Conservation (phyloP, 2,329 filamentous ascomycete species). For the Stemphylium lycopersici region DNA sequence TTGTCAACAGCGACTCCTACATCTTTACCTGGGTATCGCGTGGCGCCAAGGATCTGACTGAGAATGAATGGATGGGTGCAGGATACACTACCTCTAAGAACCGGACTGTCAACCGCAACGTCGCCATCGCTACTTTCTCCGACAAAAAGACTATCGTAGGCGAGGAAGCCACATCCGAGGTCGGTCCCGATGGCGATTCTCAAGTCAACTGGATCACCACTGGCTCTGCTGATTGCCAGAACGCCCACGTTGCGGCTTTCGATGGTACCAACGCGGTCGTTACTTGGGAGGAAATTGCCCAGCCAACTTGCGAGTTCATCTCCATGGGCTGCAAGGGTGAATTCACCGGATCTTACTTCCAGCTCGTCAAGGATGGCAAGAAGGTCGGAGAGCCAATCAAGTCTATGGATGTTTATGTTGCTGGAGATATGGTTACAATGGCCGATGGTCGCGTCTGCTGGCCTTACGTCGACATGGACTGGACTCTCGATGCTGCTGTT, state of each 20-base stretch:
- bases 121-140: conserved; percentile 63
- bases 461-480: conserved; percentile 65
- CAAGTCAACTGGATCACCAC: conserved; percentile 67
- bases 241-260: conserved; percentile 64
- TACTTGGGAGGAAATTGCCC: conserved; percentile 66
- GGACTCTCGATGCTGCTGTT: conserved; percentile 53
- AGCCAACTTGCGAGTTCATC: conserved; percentile 61
- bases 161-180: conserved; percentile 59
- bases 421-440: conserved; percentile 68
- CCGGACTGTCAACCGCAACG: conserved; percentile 64
- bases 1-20: conserved; percentile 59
- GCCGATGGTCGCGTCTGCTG: conserved; percentile 65
- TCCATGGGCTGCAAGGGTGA: conserved; percentile 66
- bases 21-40: conserved; percentile 69
- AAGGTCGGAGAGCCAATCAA: conserved; percentile 60
- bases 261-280: conserved; percentile 60
- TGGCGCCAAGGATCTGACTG: conserved; percentile 61
- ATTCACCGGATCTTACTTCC: conserved; percentile 65
- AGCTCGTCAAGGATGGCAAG: conserved; percentile 61
- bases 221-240: conserved; percentile 60
- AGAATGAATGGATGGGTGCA: conserved; percentile 64
- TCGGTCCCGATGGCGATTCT: conserved; percentile 62
- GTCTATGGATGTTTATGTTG: conserved; percentile 62
- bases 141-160: conserved; percentile 65
- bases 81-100: conserved; percentile 61